Conservation (phyloP, 106 monocot species). For the Dendrobium nobile region DNA sequence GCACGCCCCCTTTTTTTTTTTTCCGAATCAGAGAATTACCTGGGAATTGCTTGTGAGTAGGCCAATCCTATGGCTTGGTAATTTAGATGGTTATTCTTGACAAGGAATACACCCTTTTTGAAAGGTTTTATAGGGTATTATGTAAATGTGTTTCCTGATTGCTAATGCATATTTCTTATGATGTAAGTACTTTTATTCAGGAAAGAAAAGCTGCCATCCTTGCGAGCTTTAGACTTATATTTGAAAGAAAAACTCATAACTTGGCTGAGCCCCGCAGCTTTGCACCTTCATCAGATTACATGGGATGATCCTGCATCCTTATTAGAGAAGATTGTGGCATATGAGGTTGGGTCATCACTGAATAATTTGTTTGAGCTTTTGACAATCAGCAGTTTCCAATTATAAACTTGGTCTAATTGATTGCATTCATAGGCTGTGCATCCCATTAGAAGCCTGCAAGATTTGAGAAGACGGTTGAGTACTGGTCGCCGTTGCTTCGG, state of each 20-base stretch:
- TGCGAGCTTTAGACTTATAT: slow-evolving; percentile 63
- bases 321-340: slow-evolving; percentile 84
- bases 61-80: background rate
- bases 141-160: background rate
- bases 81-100: background rate
- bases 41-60: background rate
- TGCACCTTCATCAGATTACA: slow-evolving; percentile 82
- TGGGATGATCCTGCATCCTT: slow-evolving; percentile 93
- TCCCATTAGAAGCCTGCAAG: slow-evolving; percentile 75
- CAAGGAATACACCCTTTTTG: background rate
- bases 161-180: background rate
- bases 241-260: slow-evolving; percentile 78
- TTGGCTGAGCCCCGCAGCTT: slow-evolving; percentile 83
- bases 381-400: background rate
- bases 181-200: slow-evolving; percentile 16
- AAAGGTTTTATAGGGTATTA: background rate
- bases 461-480: slow-evolving; percentile 78
- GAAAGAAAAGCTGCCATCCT: slow-evolving; percentile 48
- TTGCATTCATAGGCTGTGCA: slow-evolving; percentile 64
- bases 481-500: slow-evolving; percentile 79
- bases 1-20: background rate
- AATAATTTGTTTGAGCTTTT: background rate
- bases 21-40: background rate
- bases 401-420: slow-evolving; percentile 3
- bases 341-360: slow-evolving; percentile 38